Evolutionary conservation across 1,284 basidiomycete species (phyloP).

Genomic region (Ustilago loliicola): DNA sequence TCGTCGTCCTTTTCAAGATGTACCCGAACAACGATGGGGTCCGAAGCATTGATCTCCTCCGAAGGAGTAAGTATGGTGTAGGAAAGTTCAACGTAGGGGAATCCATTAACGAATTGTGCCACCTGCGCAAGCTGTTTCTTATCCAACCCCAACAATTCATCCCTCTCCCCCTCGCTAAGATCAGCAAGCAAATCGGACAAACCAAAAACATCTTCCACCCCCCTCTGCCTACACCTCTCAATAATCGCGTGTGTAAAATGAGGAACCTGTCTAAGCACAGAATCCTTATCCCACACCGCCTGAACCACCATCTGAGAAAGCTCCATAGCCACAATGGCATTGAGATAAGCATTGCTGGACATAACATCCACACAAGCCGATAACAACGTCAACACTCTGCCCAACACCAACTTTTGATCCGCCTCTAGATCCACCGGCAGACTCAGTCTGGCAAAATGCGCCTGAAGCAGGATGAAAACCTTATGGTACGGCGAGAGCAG

Average conservation of each 20-base stretch:
- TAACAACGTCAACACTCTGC: slow-evolving; percentile 83
- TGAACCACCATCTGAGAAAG: slow-evolving; percentile 99
- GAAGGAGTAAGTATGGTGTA: slow-evolving; percentile 77
- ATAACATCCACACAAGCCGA: slow-evolving; percentile 92
- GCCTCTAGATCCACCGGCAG: slow-evolving; percentile 92
- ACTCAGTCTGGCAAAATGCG: slow-evolving; percentile 92
- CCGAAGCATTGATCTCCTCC: slow-evolving; percentile 75
- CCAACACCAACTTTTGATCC: slow-evolving; percentile 87
- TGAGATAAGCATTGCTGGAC: slow-evolving; percentile 94
- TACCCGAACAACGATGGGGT: slow-evolving; percentile 86
- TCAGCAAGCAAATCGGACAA: slow-evolving; percentile 65
- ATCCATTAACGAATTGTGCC: slow-evolving; percentile 77
- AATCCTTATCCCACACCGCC: slow-evolving; percentile 91
- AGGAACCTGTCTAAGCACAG: slow-evolving; percentile 86
- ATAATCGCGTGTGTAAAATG: slow-evolving; percentile 85
- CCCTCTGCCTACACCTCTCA: slow-evolving; percentile 79
- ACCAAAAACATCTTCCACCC: slow-evolving; percentile 66
- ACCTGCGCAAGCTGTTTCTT: slow-evolving; percentile 75
- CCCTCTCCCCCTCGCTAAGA: slow-evolving; percentile 69
- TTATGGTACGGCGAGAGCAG: slow-evolving; percentile 97
- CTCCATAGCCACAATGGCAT: slow-evolving; percentile 97
- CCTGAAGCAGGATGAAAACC: slow-evolving; percentile 94
- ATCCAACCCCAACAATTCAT: slow-evolving; percentile 80
- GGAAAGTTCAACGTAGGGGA: slow-evolving; percentile 80
- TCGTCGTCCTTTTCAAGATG: slow-evolving; percentile 85